Conservation (phyloP, 805 yeast genomes). For the Cyberlindnera mycetangii region DNA sequence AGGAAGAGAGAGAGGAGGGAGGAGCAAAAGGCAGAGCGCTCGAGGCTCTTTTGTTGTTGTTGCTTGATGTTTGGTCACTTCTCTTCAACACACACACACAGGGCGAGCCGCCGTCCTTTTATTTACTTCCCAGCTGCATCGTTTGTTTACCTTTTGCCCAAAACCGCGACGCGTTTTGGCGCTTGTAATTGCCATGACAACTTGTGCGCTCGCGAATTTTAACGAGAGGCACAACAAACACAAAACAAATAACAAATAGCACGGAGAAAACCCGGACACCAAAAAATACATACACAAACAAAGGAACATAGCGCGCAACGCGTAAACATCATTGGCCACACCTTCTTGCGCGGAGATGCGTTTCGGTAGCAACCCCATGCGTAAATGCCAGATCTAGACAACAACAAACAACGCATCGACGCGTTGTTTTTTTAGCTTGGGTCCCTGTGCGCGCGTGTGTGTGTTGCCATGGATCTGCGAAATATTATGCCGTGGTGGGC, state of each 20-base stretch:
- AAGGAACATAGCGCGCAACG: too few relatives aligned
- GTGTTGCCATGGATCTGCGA: too few relatives aligned
- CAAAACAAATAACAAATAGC: neutral
- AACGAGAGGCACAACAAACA: too few relatives aligned
- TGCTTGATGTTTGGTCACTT: too few relatives aligned
- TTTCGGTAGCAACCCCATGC: too few relatives aligned
- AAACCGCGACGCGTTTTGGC: constrained; percentile 10
- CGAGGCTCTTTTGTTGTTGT: neutral
- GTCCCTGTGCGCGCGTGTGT: too few relatives aligned
- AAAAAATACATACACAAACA: neutral
- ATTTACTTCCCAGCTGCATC: constrained; percentile 3
- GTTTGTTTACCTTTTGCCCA: constrained; percentile 28
- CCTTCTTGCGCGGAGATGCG: too few relatives aligned
- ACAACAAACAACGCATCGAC: neutral
- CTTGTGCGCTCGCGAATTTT: too few relatives aligned
- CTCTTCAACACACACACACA: neutral
- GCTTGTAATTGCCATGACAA: too few relatives aligned
- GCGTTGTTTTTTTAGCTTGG: neutral
- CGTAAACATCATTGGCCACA: neutral
- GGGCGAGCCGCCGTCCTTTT: constrained; percentile 1
- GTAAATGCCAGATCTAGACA: neutral
- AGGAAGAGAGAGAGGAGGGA: neutral
- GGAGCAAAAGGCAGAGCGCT: neutral
- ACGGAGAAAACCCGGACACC: constrained; percentile 14
- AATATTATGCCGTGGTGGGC: too few relatives aligned